phyloP scores from a whole-genome alignment of 345 rosid species.

The Populus ilicifolia region DNA sequence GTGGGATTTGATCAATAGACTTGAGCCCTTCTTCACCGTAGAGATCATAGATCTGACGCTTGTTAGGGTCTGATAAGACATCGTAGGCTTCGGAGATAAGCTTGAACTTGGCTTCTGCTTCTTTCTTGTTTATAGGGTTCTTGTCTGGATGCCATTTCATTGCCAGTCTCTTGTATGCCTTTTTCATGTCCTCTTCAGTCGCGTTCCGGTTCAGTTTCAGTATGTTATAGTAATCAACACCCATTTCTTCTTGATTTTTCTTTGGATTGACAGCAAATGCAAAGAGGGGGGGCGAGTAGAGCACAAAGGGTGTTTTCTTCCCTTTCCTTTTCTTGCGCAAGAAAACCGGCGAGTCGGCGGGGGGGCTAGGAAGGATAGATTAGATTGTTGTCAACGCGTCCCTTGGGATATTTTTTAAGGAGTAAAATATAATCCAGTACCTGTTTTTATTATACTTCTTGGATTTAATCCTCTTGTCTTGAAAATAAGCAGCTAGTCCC shows the following conservation, averaged over 20 bases:
- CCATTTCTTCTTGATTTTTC: slow-evolving; percentile 36
- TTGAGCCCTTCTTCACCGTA: slow-evolving; percentile 73
- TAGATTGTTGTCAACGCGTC: background rate
- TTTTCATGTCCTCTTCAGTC: slow-evolving; percentile 71
- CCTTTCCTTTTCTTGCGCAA: background rate
- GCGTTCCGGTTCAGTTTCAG: slow-evolving; percentile 60
- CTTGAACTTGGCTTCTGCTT: slow-evolving; percentile 86
- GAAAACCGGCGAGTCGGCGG: slow-evolving; percentile 30
- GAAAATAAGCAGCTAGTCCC: background rate
- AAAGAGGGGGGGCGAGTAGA: background rate
- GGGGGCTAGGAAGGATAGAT: background rate
- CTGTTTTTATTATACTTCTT: background rate
- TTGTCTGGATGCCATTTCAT: slow-evolving; percentile 97
- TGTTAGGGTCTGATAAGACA: slow-evolving; percentile 65
- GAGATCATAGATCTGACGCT: slow-evolving; percentile 81
- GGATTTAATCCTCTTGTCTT: background rate
- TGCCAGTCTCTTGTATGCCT: slow-evolving; percentile 67
- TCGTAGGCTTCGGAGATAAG: slow-evolving; percentile 86
- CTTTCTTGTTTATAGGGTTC: slow-evolving; percentile 59
- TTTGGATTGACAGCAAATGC: background rate
- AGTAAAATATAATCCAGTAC: background rate
- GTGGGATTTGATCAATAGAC: slow-evolving; percentile 39
- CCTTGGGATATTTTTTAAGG: background rate
- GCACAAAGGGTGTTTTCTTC: background rate
- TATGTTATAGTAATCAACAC: slow-evolving; percentile 85